Evolutionary conservation across 805 yeast genomes (phyloP), one percentile per base, ranked within the genome.

Genomic region (Brettanomyces naardenensis): DNA sequence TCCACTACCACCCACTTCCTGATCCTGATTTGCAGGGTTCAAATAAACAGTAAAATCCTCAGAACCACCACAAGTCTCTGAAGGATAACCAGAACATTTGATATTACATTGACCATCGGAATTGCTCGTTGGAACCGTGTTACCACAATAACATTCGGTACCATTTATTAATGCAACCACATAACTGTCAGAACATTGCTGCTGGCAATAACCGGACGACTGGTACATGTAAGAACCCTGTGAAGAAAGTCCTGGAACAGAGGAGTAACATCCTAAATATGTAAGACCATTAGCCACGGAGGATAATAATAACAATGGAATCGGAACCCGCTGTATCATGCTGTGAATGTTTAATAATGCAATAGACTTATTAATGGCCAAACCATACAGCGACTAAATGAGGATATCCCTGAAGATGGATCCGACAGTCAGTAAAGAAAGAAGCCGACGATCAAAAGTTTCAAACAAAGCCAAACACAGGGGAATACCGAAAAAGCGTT

Each of bases 111-210:
- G 48, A n/a, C 60, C 34, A 19, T 49, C 45, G 18, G 53, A 54
- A 18, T 43, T 45, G 5, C 47, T 47, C 6, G 57, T 38, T 4
- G 75, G 66, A 11, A 61, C 39, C 1, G 60, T 45, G 50, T 68
- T 60, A 19, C 88, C 89, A 56, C 95, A 85, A 52, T 69, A 82
- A 56, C 95, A 85, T 17, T 60, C 51, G 19, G 64, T 47, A 5
- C 86, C 84, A 40, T 66, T 56, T 4, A 67, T 52, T 26, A 73
- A 49, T 15, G 74, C 75, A 45, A 61, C 61, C 4, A 72, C 73
- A 40, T 46, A 54, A 14, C 33, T 28, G 21, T 28, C 28, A 6
- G 29, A 17, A 59, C 95, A 87, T 42, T 60, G 58, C 3, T 52
- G 49, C 47, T 71, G 64, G 58, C 92, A 81, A 53, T 75, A 67